Evolutionary conservation across 495 filamentous ascomycete species (phyloP), one percentile per base, ranked within the genome.

Genomic region (Pyrenula aspistea): DNA sequence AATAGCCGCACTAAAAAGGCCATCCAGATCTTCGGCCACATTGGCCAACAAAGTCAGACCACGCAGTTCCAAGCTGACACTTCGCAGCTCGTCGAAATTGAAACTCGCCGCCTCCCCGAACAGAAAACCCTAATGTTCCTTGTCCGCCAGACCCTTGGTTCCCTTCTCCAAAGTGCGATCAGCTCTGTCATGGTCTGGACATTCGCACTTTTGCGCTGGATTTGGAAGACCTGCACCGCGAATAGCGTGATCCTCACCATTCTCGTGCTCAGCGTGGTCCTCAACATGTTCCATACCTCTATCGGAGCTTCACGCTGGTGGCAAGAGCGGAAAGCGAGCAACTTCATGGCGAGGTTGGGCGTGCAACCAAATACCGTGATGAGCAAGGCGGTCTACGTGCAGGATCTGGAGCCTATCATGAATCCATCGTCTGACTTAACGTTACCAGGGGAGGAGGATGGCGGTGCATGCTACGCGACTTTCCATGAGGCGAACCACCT

Each of bases 1-100:
- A 83, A 92, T 65, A 87, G 84, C 65, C 83, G 87, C 55, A 96
- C 91, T 49, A 92, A 91, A 71, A 88, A 92, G 60, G 91, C 91
- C 48, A 86, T 95, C 55, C 81, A 86, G 55, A 88, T 96, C 21
- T 98, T 96, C 67, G 93, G 93, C 53, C 79, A 85, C 55, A 76
- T 98, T 51, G 91, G 91, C 25, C 78, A 85, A 56, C 85, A 89
- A 65, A 83, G 68, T 12, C 75, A 83, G 51, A 76, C 77, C 12
- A 76, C 86, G 1, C 77, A 90, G 24, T 86, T 91, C 64, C 58
- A 65, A 51, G 63, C 64, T 59, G 67, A 74, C 20, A 56, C 57
- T n/a, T 64, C 76, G 53, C 70, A 70, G 42, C 47, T 68, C 24
- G 72, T 68, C 57, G 53, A 68, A 22, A 73, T 73, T 52, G 77